Percentiles rank a stretch among this genome's conserved stretches.
phyloP scores from a whole-genome alignment of 1,284 basidiomycete species.

The Ustilago hordei region DNA sequence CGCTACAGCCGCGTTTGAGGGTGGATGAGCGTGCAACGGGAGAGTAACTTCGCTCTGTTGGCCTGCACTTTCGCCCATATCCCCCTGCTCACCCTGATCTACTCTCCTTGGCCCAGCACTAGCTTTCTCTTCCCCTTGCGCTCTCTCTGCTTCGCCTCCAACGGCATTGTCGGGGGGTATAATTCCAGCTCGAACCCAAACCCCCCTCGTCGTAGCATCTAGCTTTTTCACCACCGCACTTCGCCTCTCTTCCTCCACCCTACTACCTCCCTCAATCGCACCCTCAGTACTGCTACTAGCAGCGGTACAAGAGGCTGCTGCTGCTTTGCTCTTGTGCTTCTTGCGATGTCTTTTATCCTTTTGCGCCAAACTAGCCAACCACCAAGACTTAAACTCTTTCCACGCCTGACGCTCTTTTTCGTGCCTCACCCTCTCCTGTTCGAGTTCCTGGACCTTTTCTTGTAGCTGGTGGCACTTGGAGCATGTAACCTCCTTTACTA shows the following conservation, averaged over 20 bases:
- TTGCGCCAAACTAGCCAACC: conserved; percentile 26
- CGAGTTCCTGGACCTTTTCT: conserved; percentile 3
- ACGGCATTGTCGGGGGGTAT: neutral
- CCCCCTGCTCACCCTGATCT: neutral
- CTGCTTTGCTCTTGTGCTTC: neutral
- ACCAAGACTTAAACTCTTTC: conserved; percentile 43
- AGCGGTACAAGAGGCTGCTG: neutral
- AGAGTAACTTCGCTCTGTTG: conserved; percentile 28
- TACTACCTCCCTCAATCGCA: neutral
- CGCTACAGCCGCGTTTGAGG: neutral
- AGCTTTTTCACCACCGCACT: conserved; percentile 2
- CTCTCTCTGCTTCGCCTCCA: neutral
- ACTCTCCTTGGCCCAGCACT: neutral
- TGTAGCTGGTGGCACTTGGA: neutral
- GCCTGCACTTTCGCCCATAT: conserved; percentile 4
- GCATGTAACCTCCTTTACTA: neutral
- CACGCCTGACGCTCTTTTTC: conserved; percentile 27
- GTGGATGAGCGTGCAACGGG: conserved; percentile 8
- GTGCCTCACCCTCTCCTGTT: neutral
- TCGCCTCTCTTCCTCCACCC: neutral
- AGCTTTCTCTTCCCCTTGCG: neutral
- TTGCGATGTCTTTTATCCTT: conserved; percentile 4
- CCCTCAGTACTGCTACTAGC: conserved; percentile 1
- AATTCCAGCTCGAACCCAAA: conserved; percentile 20
- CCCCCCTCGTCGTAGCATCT: neutral